Base-by-base conservation (phyloP, 331 rosid genomes). In the Quercus lobata region DNA sequence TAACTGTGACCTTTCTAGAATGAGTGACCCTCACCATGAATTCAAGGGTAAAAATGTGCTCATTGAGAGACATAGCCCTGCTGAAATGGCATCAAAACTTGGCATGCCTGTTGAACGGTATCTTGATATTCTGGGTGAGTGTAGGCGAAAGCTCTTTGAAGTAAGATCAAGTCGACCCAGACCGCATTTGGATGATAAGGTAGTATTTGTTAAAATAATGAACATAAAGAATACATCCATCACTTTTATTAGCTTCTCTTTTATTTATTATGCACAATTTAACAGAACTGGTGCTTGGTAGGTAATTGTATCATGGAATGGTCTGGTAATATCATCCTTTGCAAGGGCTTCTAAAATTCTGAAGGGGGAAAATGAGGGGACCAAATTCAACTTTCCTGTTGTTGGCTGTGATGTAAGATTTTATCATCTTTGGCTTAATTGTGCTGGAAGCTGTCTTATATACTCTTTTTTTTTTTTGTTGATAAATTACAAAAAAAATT, bases 241-340 rank as follows among this genome's bases (percentile, higher is more conserved):
- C 71, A 29, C 71, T 57, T 35, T 76, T 63, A 18, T 52, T 44
- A 61, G 61, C 72, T 54, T 83, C 22, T 70, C 22, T 57, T 80
- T 58, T 72, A 27, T 32, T 54, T 80, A 0, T 74, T 4, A 58
- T 53, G 54, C 35, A 60, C 35, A 18, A 55, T 77, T 78, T 83
- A 79, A 88, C 80, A 72, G 32, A 78, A 76, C 25, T 8, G 77
- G 15, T 81, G 75, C 80, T 75, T 71, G 46, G 37, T 88, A 95
- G 98, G 98, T 95, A 54, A 95, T 95, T 75, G 98, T 92, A 32
- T 89, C 98, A 6, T 95, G 97, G 98, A 92, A 95, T 85, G 98
- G 98, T 69, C 86, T 95, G 84, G 91, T 82, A 57, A 88, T 95
- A 72, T 95, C 98, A 81, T 85, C 97, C 71, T 91, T 92, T 86